Evolutionary conservation across 2,329 filamentous ascomycete genomes (phyloP).

Genomic region (Teratosphaeria epicoccoides): DNA sequence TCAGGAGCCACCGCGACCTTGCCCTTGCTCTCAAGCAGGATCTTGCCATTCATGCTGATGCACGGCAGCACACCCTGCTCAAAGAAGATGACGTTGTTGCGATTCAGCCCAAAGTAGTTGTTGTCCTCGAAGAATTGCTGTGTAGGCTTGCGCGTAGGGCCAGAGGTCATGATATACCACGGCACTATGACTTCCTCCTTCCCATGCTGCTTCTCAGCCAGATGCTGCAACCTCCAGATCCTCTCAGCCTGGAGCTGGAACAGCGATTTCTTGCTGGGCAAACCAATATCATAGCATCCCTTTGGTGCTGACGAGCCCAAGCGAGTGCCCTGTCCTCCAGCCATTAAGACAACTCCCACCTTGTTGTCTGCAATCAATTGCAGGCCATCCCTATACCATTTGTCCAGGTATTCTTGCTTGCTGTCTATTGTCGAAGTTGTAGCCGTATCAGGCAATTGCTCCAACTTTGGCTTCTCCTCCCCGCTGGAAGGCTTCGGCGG

Average conservation of each 20-base stretch:
- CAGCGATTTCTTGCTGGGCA: slow-evolving; percentile 84
- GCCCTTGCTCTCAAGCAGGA: slow-evolving; percentile 79
- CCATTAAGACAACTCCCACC: slow-evolving; percentile 86
- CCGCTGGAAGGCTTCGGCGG: slow-evolving; percentile 53
- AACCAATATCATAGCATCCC: slow-evolving; percentile 92
- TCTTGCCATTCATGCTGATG: slow-evolving; percentile 96
- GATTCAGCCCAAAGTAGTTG: slow-evolving; percentile 78
- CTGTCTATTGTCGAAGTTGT: slow-evolving; percentile 90
- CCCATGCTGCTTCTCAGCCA: slow-evolving; percentile 62
- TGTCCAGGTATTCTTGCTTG: slow-evolving; percentile 61
- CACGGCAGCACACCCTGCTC: slow-evolving; percentile 95
- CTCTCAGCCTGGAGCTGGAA: slow-evolving; percentile 97
- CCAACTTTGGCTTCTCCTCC: slow-evolving; percentile 49
- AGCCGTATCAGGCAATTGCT: slow-evolving; percentile 78
- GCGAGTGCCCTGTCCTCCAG: slow-evolving; percentile 89
- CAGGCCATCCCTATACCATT: slow-evolving; percentile 69
- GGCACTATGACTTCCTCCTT: slow-evolving; percentile 59
- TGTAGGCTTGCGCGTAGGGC: slow-evolving; percentile 83
- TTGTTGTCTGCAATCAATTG: slow-evolving; percentile 57
- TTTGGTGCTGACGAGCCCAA: slow-evolving; percentile 92
- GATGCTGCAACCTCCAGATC: slow-evolving; percentile 72
- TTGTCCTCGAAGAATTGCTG: slow-evolving; percentile 85
- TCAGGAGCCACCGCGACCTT: slow-evolving; percentile 91
- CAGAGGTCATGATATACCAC: slow-evolving; percentile 99
- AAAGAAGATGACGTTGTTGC: slow-evolving; percentile 82